A percentile compares a stretch with the other conserved stretches of the same genome.
Conservation (phyloP, 108 stramenopile species). For the Nannochloropsis salina region DNA sequence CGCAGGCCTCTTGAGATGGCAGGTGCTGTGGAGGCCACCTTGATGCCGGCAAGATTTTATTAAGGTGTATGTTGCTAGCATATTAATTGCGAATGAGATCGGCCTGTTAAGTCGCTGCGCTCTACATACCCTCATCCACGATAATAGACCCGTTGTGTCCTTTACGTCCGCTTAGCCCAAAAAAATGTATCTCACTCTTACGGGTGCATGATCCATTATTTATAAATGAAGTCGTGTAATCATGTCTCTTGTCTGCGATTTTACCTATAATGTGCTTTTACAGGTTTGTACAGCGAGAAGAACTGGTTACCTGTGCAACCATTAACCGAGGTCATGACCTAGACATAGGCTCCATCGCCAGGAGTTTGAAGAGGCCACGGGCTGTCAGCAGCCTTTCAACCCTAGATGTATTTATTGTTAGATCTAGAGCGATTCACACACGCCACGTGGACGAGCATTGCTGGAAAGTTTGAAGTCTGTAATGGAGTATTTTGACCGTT, state of each 20-base stretch:
- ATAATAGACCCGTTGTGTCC: not conserved
- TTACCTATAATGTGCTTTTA: not conserved
- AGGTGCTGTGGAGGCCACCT: not conserved
- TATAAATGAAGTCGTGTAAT: not conserved
- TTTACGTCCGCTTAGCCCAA: too few species aligned
- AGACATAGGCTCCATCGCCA: not conserved
- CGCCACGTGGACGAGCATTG: not conserved
- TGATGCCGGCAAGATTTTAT: not conserved
- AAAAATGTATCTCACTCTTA: not conserved
- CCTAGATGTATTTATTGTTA: not conserved
- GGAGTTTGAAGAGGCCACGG: not conserved
- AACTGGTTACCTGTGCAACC: conserved; percentile 17
- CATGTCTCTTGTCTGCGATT: not conserved
- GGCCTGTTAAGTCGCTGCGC: not conserved
- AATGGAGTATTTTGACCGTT: not conserved
- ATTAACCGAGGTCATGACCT: not conserved
- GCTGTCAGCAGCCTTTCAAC: not conserved
- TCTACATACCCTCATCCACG: not conserved
- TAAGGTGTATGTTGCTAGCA: conserved; percentile 10
- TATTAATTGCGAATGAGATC: not conserved
- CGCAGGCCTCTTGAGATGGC: not conserved
- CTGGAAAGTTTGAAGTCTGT: not conserved
- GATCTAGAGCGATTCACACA: not conserved
- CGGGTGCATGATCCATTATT: not conserved
- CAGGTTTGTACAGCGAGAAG: not conserved